Evolutionary conservation across 1,284 basidiomycete genomes (phyloP), one percentile per base, ranked within the genome.

Genomic region (Ceratobasidium sp.): DNA sequence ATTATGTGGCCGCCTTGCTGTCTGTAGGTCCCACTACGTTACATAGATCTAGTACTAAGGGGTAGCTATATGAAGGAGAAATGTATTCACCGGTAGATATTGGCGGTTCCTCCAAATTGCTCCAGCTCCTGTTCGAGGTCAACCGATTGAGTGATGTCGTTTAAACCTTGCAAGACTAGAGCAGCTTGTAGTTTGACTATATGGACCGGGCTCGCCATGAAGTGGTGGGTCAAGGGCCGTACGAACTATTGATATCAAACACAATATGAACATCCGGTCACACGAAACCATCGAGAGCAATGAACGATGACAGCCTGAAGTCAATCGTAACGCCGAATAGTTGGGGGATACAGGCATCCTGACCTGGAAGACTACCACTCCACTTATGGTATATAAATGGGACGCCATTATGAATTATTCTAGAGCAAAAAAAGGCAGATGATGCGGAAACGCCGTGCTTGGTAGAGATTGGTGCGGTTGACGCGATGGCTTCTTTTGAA

Each of bases 61-160:
- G n/a, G n/a, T n/a, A n/a, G n/a, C 4, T 4, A 33, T 4, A 12
- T 28, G 58, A 60, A 12, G n/a, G 55, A 26, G 6, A 26, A n/a
- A n/a, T n/a, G n/a, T n/a, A n/a, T n/a, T 55, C 23, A 72, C 70
- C 70, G n/a, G 20, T 61, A 61, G 20, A 72, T 18, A 33, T 72
- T 56, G 0, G 70, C 70, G 2, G 70, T 46, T 15, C 56, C 70
- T 18, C 70, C 70, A n/a, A 72, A 12, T 28, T 42, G 33, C 4
- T 44, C 40, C 1, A 56, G 40, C 9, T n/a, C 33, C 46, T 23
- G 33, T 3, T 28, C 18, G 3, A 72, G 40, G 3, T 46, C 2
- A 1, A 72, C 70, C 7, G 44, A 61, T 20, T n/a, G 26, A 7
- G 70, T 72, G 56, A 72, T 71, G 40, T 71, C 69, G 4, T 23